Evolutionary conservation across 2,329 filamentous ascomycete species (phyloP).

Genomic region (Tolypocladium guangdongense): DNA sequence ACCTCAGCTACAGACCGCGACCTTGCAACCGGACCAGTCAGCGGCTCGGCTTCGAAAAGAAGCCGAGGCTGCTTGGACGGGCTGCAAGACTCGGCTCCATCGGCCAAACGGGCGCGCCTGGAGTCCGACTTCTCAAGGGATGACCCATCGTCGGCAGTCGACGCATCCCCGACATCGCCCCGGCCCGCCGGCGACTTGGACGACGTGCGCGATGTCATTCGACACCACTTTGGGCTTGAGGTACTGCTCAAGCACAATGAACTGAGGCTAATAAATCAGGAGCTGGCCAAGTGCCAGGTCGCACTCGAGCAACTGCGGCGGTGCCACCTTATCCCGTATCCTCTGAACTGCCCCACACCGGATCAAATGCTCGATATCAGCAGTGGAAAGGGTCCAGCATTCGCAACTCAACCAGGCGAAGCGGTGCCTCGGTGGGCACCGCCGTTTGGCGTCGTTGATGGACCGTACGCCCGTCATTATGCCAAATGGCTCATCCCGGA

Average conservation of each 20-base stretch:
- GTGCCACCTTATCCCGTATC: conserved; percentile 86
- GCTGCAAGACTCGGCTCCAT: conserved; percentile 11
- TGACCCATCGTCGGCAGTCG: background rate
- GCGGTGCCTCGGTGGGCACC: conserved; percentile 66
- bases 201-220: conserved; percentile 59
- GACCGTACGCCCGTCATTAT: conserved; percentile 90
- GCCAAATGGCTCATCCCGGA: conserved; percentile 91
- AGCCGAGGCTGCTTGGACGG: conserved; percentile 24
- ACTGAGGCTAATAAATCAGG: conserved; percentile 86
- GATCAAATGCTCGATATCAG: conserved; percentile 60
- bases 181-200: conserved; percentile 27
- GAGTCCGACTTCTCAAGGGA: conserved; percentile 10
- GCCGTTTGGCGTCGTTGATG: conserved; percentile 83
- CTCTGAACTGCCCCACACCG: conserved; percentile 56
- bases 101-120: conserved; percentile 32
- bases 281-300: conserved; percentile 89
- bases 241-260: conserved; percentile 92
- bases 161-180: background rate
- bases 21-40: conserved; percentile 5
- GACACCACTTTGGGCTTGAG: conserved; percentile 81
- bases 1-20: conserved; percentile 11
- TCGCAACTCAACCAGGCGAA: conserved; percentile 51
- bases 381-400: conserved; percentile 60
- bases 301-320: conserved; percentile 88
- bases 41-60: conserved; percentile 24